These are phyloP conservation scores for Puccinia polysora DNA, from an alignment of 1,284 basidiomycete species.

Conservation along the genomic window DNA sequence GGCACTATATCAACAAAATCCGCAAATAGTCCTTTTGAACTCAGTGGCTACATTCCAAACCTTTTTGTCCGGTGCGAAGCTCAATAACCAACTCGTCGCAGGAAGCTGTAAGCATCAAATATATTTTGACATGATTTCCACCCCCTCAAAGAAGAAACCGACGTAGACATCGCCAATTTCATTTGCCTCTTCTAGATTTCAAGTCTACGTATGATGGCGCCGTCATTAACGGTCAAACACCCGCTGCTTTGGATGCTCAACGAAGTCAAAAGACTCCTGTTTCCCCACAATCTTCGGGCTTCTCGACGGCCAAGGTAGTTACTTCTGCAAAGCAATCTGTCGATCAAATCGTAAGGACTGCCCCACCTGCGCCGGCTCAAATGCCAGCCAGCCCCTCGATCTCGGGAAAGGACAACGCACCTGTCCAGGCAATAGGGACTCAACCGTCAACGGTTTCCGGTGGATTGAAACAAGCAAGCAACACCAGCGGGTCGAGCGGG, in stretches of 20 bases:
- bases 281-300: background rate
- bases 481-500: no score
- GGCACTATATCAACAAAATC: background rate
- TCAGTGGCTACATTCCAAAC: background rate
- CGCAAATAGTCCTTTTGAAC: background rate
- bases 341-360: no score
- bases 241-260: background rate
- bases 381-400: no score
- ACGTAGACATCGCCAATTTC: background rate
- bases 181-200: conserved; percentile 18
- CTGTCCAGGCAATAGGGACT: no score
- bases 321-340: no score
- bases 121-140: background rate
- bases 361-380: no score
- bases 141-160: background rate
- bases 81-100: conserved; percentile 7
- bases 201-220: conserved; percentile 12
- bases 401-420: no score
- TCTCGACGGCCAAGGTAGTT: background rate
- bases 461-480: no score
- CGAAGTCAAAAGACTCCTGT: background rate
- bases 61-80: background rate
- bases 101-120: conserved; percentile 22
- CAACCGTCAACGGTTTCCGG: no score
- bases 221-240: background rate